Percentiles rank a stretch among this genome's conserved stretches.
Conservation (phyloP, 352 stramenopile genomes). For the Aphanomyces stellatus region DNA sequence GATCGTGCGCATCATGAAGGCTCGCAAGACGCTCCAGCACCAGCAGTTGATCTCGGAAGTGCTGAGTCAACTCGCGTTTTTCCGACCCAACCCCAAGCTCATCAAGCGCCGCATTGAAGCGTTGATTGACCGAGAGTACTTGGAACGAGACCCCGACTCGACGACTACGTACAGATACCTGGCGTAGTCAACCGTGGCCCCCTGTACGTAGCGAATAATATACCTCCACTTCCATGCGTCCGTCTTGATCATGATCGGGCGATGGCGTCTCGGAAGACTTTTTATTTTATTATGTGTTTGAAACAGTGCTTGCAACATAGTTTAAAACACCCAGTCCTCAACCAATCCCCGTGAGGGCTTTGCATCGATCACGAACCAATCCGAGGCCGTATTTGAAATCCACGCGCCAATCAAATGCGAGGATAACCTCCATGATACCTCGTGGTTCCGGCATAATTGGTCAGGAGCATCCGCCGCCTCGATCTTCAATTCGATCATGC, state of each 20-base stretch:
- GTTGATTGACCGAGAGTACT: conserved; percentile 97
- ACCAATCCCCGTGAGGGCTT: too few relatives aligned
- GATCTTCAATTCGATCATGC: conserved; percentile 1
- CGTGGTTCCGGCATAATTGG: conserved; percentile 18
- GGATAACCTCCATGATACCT: neutral
- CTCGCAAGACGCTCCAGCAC: conserved; percentile 94
- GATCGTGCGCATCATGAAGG: conserved; percentile 99
- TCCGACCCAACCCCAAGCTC: conserved; percentile 96
- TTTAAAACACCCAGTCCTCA: too few relatives aligned
- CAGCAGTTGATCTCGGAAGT: conserved; percentile 98
- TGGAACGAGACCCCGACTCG: conserved; percentile 95
- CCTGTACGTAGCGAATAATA: too few relatives aligned
- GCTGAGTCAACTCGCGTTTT: conserved; percentile 95
- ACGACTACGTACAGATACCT: conserved; percentile 95
- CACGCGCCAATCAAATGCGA: neutral
- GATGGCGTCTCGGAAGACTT: too few relatives aligned
- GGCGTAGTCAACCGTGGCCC: conserved; percentile 60
- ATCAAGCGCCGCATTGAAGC: conserved; percentile 98
- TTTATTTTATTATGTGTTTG: too few relatives aligned
- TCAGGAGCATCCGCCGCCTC: conserved; percentile 8
- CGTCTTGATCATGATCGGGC: too few relatives aligned
- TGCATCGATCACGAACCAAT: neutral
- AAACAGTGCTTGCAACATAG: too few relatives aligned
- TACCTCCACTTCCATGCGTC: too few relatives aligned
- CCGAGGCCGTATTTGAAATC: neutral